A percentile compares a stretch with the other conserved stretches of the same genome.
Evolutionary conservation across 306 rosid genomes (phyloP).

Genomic region (Glycine latifolia): DNA sequence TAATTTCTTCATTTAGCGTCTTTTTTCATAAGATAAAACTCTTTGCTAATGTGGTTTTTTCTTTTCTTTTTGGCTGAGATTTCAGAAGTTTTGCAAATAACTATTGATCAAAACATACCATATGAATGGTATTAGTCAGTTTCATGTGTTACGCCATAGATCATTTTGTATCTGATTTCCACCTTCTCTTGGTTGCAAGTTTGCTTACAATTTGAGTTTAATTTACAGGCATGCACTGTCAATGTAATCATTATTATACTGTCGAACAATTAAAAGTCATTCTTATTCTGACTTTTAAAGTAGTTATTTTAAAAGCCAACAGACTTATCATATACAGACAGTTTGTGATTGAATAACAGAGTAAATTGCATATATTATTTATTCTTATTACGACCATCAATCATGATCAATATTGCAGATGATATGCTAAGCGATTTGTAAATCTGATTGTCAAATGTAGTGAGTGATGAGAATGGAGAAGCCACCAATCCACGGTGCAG

Average conservation of each 20-base stretch:
- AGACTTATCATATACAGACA: neutral
- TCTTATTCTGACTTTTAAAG: neutral
- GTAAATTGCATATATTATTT: neutral
- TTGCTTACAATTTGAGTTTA: constrained; percentile 22
- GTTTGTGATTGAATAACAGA: neutral
- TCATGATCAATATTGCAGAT: constrained; percentile 43
- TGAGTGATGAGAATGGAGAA: constrained; percentile 56
- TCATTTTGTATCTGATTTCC: constrained; percentile 29
- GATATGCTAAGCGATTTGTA: constrained; percentile 1
- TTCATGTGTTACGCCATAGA: constrained; percentile 27
- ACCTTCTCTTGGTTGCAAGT: neutral
- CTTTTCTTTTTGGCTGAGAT: constrained; percentile 1
- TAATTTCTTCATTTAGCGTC: neutral
- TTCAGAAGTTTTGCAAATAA: constrained; percentile 1
- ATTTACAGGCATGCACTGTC: neutral
- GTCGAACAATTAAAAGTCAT: neutral
- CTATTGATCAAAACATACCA: neutral
- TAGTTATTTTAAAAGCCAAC: neutral
- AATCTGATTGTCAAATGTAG: constrained; percentile 16
- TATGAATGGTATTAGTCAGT: constrained; percentile 26
- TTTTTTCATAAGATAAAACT: neutral
- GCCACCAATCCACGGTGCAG: constrained; percentile 44
- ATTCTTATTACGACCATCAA: neutral
- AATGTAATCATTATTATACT: neutral
- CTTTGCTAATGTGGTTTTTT: neutral